phyloP scores from a whole-genome alignment of 257 asterid genomes.

The Capsicum rhomboideum region DNA sequence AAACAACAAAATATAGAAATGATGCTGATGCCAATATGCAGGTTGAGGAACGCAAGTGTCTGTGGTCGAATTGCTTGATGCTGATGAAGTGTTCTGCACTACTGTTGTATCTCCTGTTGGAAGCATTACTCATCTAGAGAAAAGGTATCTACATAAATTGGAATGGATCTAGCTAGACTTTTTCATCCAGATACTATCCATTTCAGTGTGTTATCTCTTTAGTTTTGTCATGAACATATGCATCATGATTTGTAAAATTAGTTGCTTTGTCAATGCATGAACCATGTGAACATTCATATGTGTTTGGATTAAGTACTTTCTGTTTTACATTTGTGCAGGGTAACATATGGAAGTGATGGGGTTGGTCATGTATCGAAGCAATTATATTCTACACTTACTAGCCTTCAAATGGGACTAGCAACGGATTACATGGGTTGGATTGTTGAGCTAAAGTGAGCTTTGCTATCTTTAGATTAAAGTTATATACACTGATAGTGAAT shows the following conservation, averaged over 20 bases:
- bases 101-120: conserved; percentile 96
- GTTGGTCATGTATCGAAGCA: conserved; percentile 76
- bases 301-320: not conserved
- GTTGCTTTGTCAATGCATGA: not conserved
- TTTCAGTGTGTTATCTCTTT: not conserved
- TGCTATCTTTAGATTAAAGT: not conserved
- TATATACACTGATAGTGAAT: not conserved
- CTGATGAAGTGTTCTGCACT: too few relatives aligned
- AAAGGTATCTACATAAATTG: conserved; percentile 34
- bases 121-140: conserved; percentile 63
- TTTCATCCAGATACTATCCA: not conserved
- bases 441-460: conserved; percentile 47
- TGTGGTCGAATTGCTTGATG: too few relatives aligned
- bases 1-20: too few relatives aligned
- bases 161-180: not conserved
- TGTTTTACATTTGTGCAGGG: conserved; percentile 29
- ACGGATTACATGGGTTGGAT: conserved; percentile 81
- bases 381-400: conserved; percentile 71
- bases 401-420: conserved; percentile 83
- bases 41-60: too few relatives aligned
- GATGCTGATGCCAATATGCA: too few relatives aligned
- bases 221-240: not conserved
- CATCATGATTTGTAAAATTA: not conserved
- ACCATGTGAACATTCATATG: not conserved
- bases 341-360: conserved; percentile 56